Percentiles rank a stretch among this genome's conserved stretches.
Conservation (phyloP, 345 rosid genomes). For the Eutrema yunnanense region DNA sequence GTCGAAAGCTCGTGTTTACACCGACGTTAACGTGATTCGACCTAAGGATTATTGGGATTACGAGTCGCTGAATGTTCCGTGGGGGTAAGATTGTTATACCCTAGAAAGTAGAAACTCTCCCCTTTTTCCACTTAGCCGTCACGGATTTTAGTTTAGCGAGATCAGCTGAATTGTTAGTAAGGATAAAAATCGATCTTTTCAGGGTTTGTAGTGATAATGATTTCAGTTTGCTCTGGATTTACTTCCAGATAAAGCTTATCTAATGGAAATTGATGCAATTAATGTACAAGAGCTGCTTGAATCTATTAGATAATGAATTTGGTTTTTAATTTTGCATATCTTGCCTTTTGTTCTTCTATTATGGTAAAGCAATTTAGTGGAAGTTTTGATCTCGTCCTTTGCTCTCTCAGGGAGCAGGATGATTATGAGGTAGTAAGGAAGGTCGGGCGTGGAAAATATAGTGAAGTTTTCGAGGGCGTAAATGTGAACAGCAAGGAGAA, state of each 20-base stretch:
- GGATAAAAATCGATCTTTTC: not conserved
- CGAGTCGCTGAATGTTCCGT: conserved; percentile 64
- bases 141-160: not conserved
- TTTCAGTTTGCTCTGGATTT: not conserved
- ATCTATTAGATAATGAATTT: not conserved
- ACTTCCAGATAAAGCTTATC: not conserved
- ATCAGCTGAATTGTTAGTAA: not conserved
- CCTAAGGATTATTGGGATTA: conserved; percentile 98
- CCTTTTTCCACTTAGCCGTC: not conserved
- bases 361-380: not conserved
- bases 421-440: conserved; percentile 87
- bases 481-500: conserved; percentile 65
- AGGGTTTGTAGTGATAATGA: not conserved
- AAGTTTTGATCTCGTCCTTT: conserved; percentile 8
- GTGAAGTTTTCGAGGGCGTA: conserved; percentile 80
- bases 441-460: conserved; percentile 81
- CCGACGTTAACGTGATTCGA: conserved; percentile 77
- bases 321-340: not conserved
- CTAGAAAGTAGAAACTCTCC: not conserved
- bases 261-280: not conserved
- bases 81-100: conserved; percentile 55
- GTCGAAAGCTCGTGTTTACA: conserved; percentile 87
- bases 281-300: not conserved
- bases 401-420: conserved; percentile 59
- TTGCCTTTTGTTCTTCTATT: not conserved